Evolutionary conservation across 2,329 filamentous ascomycete species (phyloP).

Genomic region (Dactylonectria estremocensis): DNA sequence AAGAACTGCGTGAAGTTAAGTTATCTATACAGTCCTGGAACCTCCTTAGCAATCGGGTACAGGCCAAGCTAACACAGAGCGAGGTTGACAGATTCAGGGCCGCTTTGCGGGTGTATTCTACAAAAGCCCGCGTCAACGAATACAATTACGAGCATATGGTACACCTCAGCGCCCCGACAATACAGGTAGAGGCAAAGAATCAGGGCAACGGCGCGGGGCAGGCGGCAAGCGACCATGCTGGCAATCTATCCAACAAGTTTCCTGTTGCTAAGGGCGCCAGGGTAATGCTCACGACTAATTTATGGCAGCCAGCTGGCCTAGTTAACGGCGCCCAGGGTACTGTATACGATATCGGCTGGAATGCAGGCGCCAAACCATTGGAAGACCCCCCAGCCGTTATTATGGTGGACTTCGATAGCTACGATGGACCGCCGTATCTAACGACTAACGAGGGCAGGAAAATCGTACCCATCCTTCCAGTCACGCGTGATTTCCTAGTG

Average conservation of each 20-base stretch:
- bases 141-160: too few species aligned
- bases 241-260: neutral
- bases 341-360: neutral
- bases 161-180: neutral
- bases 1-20: neutral
- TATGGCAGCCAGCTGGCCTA: too few species aligned
- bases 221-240: neutral
- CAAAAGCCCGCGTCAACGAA: too few species aligned
- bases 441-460: neutral
- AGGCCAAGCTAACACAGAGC: neutral
- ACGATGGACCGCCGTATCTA: neutral
- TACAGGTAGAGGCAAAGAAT: neutral
- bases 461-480: neutral
- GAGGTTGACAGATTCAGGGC: neutral
- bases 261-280: neutral
- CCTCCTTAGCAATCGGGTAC: neutral
- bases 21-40: neutral
- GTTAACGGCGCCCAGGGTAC: neutral
- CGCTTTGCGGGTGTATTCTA: too few species aligned
- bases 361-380: neutral
- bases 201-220: neutral
- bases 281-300: too few species aligned
- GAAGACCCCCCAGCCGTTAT: neutral
- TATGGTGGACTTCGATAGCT: neutral
- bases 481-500: neutral